Evolutionary conservation across 805 yeast species (phyloP), one percentile per base, ranked within the genome.

Genomic region (Isabelozyma gotoi): DNA sequence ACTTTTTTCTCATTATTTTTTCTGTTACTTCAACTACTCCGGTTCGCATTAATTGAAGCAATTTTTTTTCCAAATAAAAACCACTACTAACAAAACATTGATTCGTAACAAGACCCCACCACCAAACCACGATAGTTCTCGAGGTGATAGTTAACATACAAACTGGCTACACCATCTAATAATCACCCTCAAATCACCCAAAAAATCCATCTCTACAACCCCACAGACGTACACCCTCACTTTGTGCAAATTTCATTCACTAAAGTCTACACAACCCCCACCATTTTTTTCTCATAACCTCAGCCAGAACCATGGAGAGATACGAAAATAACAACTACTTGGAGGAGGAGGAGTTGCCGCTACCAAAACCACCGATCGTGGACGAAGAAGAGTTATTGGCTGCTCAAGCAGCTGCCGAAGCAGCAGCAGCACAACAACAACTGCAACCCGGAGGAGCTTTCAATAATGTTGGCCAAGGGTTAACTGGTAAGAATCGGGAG

Each of bases 391-490:
- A 69, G 43, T 55, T 68, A 14, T 55, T 70, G 46, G 74, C 76
- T 19, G 76, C 76, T 3, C 74, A 70, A 47, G 74, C 71, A 19
- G 76, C 75, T 2, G 76, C 76, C 2, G 74, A 67, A 45, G 75
- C 80, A 51, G 76, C 74, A 1, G 74, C 73, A 10, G 70, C 70
- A 3, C 69, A 65, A 43, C 74, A 69, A 45, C 74, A 61, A 45
- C 72, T 57, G 41, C 74, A 71, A 36, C 79, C 77, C 2, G 82
- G 80, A 7, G 84, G 86, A 42, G 88, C 88, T 17, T 88, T 88
- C 57, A 76, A 80, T 47, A 94, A 94, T 62, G 98, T 94, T 5
- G 97, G 96, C 2, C 97, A 90, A 58, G 98, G 97, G 1, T 71
- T 92, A 16, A 74, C 76, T 5, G 96, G 96, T 2, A 79, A 81